phyloP scores from a whole-genome alignment of 2,329 filamentous ascomycete species.

The Lizonia empirigonia region DNA sequence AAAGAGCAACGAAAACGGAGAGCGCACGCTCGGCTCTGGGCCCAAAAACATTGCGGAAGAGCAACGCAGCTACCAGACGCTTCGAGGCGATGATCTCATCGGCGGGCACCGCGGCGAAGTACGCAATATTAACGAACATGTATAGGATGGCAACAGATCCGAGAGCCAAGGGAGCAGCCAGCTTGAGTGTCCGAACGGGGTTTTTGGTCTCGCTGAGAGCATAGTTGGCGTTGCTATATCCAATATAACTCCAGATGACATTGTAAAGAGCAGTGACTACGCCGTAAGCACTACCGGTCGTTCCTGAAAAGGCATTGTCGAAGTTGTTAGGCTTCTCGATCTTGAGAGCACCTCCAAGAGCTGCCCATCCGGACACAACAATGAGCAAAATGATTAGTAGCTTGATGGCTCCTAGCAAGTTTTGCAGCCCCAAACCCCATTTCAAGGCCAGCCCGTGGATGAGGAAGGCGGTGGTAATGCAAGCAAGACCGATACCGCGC shows the following conservation, averaged over 20 bases:
- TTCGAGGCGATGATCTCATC: slow-evolving; percentile 61
- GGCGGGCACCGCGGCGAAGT: slow-evolving; percentile 66
- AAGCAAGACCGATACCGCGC: slow-evolving; percentile 68
- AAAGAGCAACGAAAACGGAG: slow-evolving; percentile 70
- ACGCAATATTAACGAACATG: slow-evolving; percentile 70
- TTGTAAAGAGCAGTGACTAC: slow-evolving; percentile 74
- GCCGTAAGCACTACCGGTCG: slow-evolving; percentile 68
- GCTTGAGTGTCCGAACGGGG: slow-evolving; percentile 67
- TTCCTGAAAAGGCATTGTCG: slow-evolving; percentile 67
- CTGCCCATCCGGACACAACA: slow-evolving; percentile 65
- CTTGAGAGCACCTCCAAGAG: slow-evolving; percentile 65
- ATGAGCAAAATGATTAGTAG: slow-evolving; percentile 69
- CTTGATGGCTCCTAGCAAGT: slow-evolving; percentile 69
- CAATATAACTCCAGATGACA: slow-evolving; percentile 73
- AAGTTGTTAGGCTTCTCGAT: slow-evolving; percentile 67
- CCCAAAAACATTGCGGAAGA: slow-evolving; percentile 64
- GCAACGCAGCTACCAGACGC: slow-evolving; percentile 61
- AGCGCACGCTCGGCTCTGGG: slow-evolving; percentile 61
- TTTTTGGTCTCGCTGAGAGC: slow-evolving; percentile 69
- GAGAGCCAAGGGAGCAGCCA: slow-evolving; percentile 67
- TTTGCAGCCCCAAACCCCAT: slow-evolving; percentile 71
- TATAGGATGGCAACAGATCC: slow-evolving; percentile 65
- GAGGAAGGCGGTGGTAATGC: slow-evolving; percentile 68
- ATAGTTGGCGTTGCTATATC: slow-evolving; percentile 72
- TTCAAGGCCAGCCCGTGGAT: slow-evolving; percentile 68